Conservation (phyloP, 2,329 filamentous ascomycete genomes). For the Beauveria pseudobassiana region DNA sequence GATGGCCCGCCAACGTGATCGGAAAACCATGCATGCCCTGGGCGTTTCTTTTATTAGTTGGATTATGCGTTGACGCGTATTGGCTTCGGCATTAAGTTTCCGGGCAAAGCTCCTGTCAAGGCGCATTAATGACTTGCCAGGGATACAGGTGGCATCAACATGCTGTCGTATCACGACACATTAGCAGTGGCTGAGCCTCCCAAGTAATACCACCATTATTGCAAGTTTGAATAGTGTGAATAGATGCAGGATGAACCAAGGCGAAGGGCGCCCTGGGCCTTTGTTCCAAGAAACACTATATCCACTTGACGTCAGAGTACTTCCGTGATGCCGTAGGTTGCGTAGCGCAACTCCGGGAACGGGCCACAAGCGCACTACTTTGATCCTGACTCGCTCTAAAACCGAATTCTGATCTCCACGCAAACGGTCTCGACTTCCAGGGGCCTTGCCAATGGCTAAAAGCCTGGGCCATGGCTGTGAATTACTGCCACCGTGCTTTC, state of each 20-base stretch:
- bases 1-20: constrained; percentile 9
- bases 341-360: not conserved
- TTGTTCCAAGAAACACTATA: constrained; percentile 2
- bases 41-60: constrained; percentile 3
- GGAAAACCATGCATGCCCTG: constrained; percentile 8
- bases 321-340: not conserved
- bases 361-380: not conserved
- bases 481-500: not conserved
- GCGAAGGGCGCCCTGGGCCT: not conserved
- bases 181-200: not conserved
- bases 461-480: not conserved
- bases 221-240: not conserved
- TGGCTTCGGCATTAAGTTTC: not conserved
- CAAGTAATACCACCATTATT: not conserved
- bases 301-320: constrained; percentile 9
- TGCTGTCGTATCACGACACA: not conserved
- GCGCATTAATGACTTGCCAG: not conserved
- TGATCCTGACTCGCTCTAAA: constrained; percentile 1
- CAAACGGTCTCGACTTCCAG: constrained; percentile 8
- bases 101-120: not conserved
- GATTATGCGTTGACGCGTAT: not conserved
- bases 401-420: constrained; percentile 2
- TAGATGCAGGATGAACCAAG: not conserved
- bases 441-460: not conserved
- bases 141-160: not conserved